These are phyloP conservation scores for Porodaedalea pini DNA, from an alignment of 1,284 basidiomycete species.

Conservation along the genomic window DNA sequence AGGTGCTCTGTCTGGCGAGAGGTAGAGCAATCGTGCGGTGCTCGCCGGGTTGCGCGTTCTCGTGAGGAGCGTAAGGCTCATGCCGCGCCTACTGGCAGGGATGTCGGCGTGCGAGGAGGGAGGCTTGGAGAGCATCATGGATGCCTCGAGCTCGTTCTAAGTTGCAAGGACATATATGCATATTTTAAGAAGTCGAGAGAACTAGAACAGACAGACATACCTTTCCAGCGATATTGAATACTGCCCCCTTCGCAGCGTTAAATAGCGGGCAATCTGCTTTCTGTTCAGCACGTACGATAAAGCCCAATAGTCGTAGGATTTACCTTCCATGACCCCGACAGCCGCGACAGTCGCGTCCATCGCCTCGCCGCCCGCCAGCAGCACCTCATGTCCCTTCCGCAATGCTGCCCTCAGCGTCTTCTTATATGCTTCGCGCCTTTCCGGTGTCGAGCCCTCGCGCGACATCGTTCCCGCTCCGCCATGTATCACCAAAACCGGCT, in stretches of 20 bases:
- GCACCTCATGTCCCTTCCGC: constrained; percentile 57
- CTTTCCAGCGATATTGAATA: constrained; percentile 76
- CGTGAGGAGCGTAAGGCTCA: constrained; percentile 63
- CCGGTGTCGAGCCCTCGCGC: constrained; percentile 56
- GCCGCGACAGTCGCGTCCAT: constrained; percentile 81
- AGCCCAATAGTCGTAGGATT: constrained; percentile 13
- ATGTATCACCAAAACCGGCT: constrained; percentile 62
- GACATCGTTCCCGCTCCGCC: constrained; percentile 75
- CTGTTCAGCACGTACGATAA: not conserved
- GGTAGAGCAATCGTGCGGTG: constrained; percentile 66
- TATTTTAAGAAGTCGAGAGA: not conserved
- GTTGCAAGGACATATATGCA: not conserved
- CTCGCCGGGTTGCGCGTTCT: constrained; percentile 70
- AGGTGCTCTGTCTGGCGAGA: constrained; percentile 53
- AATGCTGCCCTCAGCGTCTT: constrained; percentile 53
- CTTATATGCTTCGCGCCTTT: constrained; percentile 57
- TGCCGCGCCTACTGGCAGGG: constrained; percentile 54
- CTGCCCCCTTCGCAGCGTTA: constrained; percentile 75
- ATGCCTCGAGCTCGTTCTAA: constrained; percentile 77
- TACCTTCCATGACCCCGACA: constrained; percentile 70
- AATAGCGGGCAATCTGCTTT: constrained; percentile 70
- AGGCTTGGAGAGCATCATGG: constrained; percentile 74
- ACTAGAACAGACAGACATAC: constrained; percentile 33
- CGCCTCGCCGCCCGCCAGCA: constrained; percentile 67
- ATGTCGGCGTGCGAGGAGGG: constrained; percentile 61